Conservation (phyloP, 768 basidiomycete genomes). For the Candolleomyces aberdarensis region DNA sequence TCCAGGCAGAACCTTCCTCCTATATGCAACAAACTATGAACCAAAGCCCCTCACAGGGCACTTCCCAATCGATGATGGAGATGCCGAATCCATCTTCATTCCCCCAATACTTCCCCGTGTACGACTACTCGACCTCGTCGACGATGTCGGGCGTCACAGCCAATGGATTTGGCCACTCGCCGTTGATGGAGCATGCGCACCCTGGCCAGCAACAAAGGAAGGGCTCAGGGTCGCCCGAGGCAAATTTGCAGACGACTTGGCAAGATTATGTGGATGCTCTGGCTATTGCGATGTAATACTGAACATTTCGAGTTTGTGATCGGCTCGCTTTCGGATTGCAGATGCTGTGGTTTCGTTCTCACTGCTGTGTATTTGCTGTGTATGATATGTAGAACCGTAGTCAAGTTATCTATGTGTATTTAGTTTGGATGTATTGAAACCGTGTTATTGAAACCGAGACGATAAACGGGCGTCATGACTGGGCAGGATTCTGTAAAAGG, state of each 20-base stretch:
- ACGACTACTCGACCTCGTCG: constrained; percentile 54
- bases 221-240: constrained; percentile 57
- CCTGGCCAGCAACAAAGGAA: constrained; percentile 25
- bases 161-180: constrained; percentile 4
- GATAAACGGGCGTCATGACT: not conserved
- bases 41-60: constrained; percentile 1
- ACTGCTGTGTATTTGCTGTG: no score
- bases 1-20: constrained; percentile 31
- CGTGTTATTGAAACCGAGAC: not conserved
- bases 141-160: constrained; percentile 20
- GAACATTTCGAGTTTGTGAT: not conserved
- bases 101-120: constrained; percentile 75
- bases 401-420: not conserved
- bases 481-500: not conserved
- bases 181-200: constrained; percentile 8
- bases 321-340: not conserved
- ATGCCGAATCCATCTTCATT: constrained; percentile 24
- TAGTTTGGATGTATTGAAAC: not conserved
- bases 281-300: constrained; percentile 19
- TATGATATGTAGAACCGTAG: not conserved
- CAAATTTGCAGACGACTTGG: constrained; percentile 61
- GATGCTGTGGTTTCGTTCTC: not conserved
- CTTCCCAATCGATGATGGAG: constrained; percentile 9
- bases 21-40: constrained; percentile 24
- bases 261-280: constrained; percentile 56